Percentiles rank a stretch among this genome's conserved stretches.
Conservation (phyloP, 108 stramenopile genomes). For the Fistulifera solaris region DNA sequence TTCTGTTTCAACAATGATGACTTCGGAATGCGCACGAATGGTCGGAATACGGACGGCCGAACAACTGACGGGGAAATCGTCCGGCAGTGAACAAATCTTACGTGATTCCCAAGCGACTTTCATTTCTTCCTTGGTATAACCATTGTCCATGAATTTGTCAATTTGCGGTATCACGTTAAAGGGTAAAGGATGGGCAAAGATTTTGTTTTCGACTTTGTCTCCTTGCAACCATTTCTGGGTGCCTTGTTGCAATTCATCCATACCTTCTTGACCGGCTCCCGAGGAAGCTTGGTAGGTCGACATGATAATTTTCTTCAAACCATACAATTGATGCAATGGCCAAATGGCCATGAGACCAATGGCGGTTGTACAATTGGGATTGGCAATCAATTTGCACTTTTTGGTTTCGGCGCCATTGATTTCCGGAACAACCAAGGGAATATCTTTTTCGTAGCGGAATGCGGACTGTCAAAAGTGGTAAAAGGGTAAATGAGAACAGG, state of each 20-base stretch:
- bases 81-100: conserved; percentile 82
- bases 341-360: conserved; percentile 96
- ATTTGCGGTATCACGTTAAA: conserved; percentile 99
- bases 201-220: conserved; percentile 51
- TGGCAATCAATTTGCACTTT: conserved; percentile 93
- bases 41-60: conserved; percentile 97
- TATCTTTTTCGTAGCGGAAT: conserved; percentile 82
- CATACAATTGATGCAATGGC: conserved; percentile 90
- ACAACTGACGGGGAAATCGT: conserved; percentile 83
- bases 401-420: conserved; percentile 88
- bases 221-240: conserved; percentile 68
- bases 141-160: conserved; percentile 96
- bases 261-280: conserved; percentile 89
- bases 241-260: conserved; percentile 91
- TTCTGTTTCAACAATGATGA: conserved; percentile 88
- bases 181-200: conserved; percentile 95
- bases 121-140: conserved; percentile 99
- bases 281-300: conserved; percentile 92
- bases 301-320: conserved; percentile 86
- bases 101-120: conserved; percentile 98
- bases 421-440: conserved; percentile 95
- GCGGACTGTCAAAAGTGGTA: conserved; percentile 76
- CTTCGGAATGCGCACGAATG: conserved; percentile 93
- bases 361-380: conserved; percentile 99
- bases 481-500: conserved; percentile 22